Evolutionary conservation across 148 eudicot genomes (phyloP).

Genomic region (Vaccinium macrocarpon): DNA sequence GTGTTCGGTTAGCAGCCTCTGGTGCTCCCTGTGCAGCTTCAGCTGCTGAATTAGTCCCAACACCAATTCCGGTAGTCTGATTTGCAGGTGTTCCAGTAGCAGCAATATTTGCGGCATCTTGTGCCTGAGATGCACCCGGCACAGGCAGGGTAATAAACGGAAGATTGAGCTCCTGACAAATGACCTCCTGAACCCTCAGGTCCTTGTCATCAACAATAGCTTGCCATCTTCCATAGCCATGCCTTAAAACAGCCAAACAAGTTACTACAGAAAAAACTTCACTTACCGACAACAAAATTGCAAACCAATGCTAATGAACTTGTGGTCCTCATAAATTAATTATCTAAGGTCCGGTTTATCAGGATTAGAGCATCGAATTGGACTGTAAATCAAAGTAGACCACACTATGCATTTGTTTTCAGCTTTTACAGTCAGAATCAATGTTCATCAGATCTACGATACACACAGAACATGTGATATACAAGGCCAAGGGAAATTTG

Average conservation of each 20-base stretch:
- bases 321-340: not conserved
- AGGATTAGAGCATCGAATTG: not conserved
- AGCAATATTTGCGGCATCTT: slow-evolving; percentile 29
- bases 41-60: slow-evolving; percentile 42
- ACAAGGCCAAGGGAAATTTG: not conserved
- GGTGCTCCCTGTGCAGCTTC: slow-evolving; percentile 41
- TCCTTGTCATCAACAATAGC: slow-evolving; percentile 95
- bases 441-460: not conserved
- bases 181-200: slow-evolving; percentile 70
- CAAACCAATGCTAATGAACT: not conserved
- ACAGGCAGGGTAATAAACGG: slow-evolving; percentile 53
- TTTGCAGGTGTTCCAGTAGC: slow-evolving; percentile 37
- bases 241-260: slow-evolving; percentile 44
- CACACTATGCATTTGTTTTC: not conserved
- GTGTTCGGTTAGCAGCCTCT: slow-evolving; percentile 41
- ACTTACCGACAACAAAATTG: not conserved
- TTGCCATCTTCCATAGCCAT: slow-evolving; percentile 99
- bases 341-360: not conserved
- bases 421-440: not conserved
- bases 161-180: slow-evolving; percentile 84
- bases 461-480: not conserved
- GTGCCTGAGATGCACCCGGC: slow-evolving; percentile 50
- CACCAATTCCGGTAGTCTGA: slow-evolving; percentile 32
- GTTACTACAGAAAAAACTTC: not conserved
- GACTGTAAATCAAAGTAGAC: not conserved